Evolutionary conservation across 129 eudicot species (phyloP).

Genomic region (Flaveria robusta): DNA sequence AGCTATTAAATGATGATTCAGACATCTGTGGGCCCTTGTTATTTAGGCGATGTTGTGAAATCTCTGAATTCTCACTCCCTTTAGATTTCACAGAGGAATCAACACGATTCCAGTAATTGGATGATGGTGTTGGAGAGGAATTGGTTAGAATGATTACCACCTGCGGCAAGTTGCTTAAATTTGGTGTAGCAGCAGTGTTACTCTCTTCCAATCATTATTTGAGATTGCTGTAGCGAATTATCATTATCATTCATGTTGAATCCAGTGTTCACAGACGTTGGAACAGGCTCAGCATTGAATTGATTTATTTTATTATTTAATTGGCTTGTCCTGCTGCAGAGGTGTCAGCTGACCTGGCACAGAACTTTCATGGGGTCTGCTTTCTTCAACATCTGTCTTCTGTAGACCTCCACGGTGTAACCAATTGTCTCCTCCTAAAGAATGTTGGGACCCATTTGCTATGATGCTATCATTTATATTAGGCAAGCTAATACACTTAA

Average conservation of each 20-base stretch:
- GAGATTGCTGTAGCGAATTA: slow-evolving; percentile 38
- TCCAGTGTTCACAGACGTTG: slow-evolving; percentile 41
- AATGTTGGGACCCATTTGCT: slow-evolving; percentile 39
- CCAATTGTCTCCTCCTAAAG: slow-evolving; percentile 57
- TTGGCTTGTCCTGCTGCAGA: slow-evolving; percentile 45
- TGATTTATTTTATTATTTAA: slow-evolving; percentile 36
- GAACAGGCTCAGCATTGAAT: slow-evolving; percentile 43
- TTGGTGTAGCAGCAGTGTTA: slow-evolving; percentile 30
- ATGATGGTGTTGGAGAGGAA: slow-evolving; percentile 40
- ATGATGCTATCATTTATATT: slow-evolving; percentile 35
- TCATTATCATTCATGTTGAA: slow-evolving; percentile 39
- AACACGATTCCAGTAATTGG: slow-evolving; percentile 59
- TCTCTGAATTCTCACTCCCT: slow-evolving; percentile 50
- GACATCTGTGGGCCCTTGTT: slow-evolving; percentile 49
- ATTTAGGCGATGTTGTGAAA: slow-evolving; percentile 38
- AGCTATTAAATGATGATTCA: slow-evolving; percentile 52
- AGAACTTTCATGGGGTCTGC: slow-evolving; percentile 38
- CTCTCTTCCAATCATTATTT: slow-evolving; percentile 42
- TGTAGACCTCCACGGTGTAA: slow-evolving; percentile 42
- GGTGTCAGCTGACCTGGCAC: slow-evolving; percentile 43
- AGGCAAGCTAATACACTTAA: slow-evolving; percentile 33
- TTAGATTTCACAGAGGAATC: slow-evolving; percentile 43
- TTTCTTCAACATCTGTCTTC: slow-evolving; percentile 43
- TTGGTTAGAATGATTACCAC: slow-evolving; percentile 35
- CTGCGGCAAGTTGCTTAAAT: slow-evolving; percentile 38